Evolutionary conservation across 2,329 filamentous ascomycete species (phyloP).

Genomic region (Trichoderma atrobrunneum): DNA sequence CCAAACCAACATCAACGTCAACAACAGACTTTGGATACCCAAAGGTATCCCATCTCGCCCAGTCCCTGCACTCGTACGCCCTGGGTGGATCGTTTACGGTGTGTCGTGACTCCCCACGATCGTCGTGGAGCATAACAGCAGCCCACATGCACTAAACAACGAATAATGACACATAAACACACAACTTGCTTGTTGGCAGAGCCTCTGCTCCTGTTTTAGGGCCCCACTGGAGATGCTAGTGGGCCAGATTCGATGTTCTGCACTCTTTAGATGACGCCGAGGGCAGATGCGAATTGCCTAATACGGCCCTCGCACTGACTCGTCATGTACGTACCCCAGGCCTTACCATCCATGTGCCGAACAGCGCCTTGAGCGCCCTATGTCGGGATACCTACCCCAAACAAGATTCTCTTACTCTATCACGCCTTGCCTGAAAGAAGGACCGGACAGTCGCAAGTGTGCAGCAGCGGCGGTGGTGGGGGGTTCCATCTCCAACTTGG

Average conservation of each 20-base stretch:
- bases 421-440: neutral
- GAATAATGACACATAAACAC: neutral
- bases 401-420: neutral
- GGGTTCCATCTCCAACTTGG: neutral
- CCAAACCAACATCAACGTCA: neutral
- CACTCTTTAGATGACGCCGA: constrained; percentile 11
- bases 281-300: constrained; percentile 7
- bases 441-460: neutral
- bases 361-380: neutral
- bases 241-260: constrained; percentile 15
- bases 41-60: neutral
- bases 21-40: neutral
- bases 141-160: neutral
- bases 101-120: neutral
- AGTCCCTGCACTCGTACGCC: neutral
- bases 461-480: neutral
- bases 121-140: neutral
- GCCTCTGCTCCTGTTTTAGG: neutral
- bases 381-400: neutral
- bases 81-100: neutral
- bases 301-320: neutral
- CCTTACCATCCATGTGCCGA: neutral
- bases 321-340: neutral
- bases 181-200: no score
- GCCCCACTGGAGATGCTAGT: neutral